Evolutionary conservation across 2,329 filamentous ascomycete genomes (phyloP), one percentile per base, ranked within the genome.

Genomic region (Fusarium bactridioides): DNA sequence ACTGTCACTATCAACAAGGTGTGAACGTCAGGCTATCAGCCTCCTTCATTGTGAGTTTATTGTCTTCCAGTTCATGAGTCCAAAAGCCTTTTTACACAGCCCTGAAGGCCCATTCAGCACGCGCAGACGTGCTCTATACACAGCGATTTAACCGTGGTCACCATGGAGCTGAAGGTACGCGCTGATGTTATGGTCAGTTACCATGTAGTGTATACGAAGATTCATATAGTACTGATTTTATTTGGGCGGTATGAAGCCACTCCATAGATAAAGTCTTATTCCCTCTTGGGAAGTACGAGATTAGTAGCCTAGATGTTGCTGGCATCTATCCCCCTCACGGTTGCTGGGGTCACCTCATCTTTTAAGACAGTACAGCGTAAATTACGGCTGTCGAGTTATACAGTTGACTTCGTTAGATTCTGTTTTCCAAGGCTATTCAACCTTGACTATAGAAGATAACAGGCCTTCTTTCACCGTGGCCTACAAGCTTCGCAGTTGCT

Each of bases 51-150:
- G 8, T 19, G 4, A 23, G 16, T 50, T 3, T 4, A 18, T 33
- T 2, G 8, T 23, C 4, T 33, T 15, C 11, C 2, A 33, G n/a
- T 19, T 23, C 29, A 13, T 6, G 3, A 18, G 11, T 10, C 16
- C 7, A 23, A 2, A 23, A 13, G 5, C 29, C 10, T 18, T 8
- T 23, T 19, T 18, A 11, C 10, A 9, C 8, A 19, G 8, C 19
- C 8, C 7, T 5, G 0, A 9, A 10, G 5, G 15, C 2, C 6
- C 21, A 19, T 10, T 31, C 47, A 18, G 0, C 15, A 18, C 5
- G 2, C 3, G 27, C 15, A 48, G 15, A 9, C 5, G 15, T 31
- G 10, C 27, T 48, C 27, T n/a, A n/a, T 31, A 48, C 21, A 31
- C 21, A 18, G 8, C 3, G 10, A n/a, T 23, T 31, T 11, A 18